Evolutionary conservation across 805 yeast species (phyloP), one percentile per base, ranked within the genome.

Genomic region (Lipomyces sp.): DNA sequence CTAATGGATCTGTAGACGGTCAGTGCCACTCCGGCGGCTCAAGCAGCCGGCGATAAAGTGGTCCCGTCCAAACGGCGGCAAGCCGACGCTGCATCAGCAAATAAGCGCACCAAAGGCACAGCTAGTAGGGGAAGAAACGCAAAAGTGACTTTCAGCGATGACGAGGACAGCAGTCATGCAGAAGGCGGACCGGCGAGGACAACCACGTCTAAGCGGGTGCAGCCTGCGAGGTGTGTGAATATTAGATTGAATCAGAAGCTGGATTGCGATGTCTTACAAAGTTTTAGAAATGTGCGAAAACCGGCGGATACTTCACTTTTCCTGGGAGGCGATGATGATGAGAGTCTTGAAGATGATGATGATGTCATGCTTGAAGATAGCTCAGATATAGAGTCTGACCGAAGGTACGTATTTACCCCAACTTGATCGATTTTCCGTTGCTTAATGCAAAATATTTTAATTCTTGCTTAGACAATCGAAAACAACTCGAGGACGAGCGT

Each of bases 361-460:
- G 48, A 42, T 42, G 48, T 42, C 48, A 42, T 42, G 48, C 48
- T 42, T 42, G 48, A 42, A 42, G 48, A 42, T 10, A 42, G 48
- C n/a, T 42, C 48, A 15, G 48, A 42, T 42, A 10, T 42, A n/a
- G 48, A 42, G 24, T 42, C 15, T n/a, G 48, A 42, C 48, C 24
- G 48, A 24, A 42, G 29, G 48, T 42, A 42, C 48, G 7, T n/a
- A 42, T 42, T 24, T 42, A 5, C 48, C 39, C 13, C 39, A 11
- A 37, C 39, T 37, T 37, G 39, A 37, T 42, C 48, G 18, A 10
- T 6, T 15, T 24, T 24, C 24, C 48, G 10, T n/a, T 15, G 24
- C 24, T 42, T 6, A 3, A 15, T 15, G 48, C 8, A n/a, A 7
- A 42, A 42, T 24, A 3, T 5, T 15, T n/a, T 42, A n/a, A 42